Evolutionary conservation across 768 basidiomycete genomes (phyloP).

Genomic region (Pluteus cervinus): DNA sequence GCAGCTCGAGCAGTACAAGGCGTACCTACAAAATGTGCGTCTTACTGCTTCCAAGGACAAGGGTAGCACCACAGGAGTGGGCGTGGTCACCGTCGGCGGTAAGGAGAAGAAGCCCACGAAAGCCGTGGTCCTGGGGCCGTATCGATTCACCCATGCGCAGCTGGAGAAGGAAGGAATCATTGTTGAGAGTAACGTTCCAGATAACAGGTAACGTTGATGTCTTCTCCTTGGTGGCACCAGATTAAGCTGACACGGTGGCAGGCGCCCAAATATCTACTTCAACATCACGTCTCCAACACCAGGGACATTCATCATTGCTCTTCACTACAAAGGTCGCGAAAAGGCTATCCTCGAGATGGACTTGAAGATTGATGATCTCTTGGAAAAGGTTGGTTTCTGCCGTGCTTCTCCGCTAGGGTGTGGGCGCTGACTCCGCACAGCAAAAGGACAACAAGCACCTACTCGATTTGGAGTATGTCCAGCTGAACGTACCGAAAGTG

Average conservation of each 20-base stretch:
- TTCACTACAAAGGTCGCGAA: conserved; percentile 98
- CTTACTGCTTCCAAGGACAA: conserved; percentile 86
- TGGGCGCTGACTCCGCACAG: conserved; percentile 32
- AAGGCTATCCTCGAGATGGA: conserved; percentile 99
- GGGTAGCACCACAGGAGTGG: conserved; percentile 81
- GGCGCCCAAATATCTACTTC: conserved; percentile 98
- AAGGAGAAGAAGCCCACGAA: conserved; percentile 94
- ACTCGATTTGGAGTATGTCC: conserved; percentile 95
- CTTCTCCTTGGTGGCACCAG: conserved; percentile 7
- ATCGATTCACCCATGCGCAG: conserved; percentile 96
- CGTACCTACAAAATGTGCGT: conserved; percentile 96
- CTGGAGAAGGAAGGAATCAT: conserved; percentile 99
- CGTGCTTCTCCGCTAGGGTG: conserved; percentile 1
- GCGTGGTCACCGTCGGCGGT: conserved; percentile 92
- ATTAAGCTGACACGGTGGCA: conserved; percentile 22
- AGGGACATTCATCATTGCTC: conserved; percentile 96
- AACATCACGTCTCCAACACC: conserved; percentile 97
- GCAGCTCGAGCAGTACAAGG: conserved; percentile 99
- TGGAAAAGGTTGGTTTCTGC: conserved; percentile 75
- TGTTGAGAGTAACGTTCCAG: conserved; percentile 98
- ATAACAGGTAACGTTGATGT: conserved; percentile 71
- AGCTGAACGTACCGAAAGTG: conserved; percentile 94
- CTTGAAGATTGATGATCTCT: conserved; percentile 94
- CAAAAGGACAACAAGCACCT: conserved; percentile 99
- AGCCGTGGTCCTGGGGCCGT: conserved; percentile 86